These are phyloP conservation scores for Podospora fimiseda DNA, from an alignment of 495 filamentous ascomycete species.

Conservation along the genomic window DNA sequence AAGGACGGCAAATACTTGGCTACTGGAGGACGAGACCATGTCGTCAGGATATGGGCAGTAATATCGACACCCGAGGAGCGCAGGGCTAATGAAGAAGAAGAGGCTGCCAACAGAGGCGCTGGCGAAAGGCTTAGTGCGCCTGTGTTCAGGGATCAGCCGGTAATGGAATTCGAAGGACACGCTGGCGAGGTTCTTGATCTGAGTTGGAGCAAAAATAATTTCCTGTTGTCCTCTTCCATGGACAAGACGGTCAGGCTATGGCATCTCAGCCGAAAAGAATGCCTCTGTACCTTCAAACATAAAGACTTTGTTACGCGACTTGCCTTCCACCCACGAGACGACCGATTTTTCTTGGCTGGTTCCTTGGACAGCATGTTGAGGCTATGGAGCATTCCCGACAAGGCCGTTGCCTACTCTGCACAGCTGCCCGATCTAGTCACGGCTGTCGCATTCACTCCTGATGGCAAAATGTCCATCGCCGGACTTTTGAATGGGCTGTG, in stretches of 20 bases:
- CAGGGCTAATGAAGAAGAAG: constrained; percentile 60
- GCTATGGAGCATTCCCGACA: constrained; percentile 97
- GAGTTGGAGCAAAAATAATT: constrained; percentile 99
- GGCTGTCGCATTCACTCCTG: constrained; percentile 86
- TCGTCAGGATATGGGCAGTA: constrained; percentile 87
- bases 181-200: constrained; percentile 82
- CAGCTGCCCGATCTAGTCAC: constrained; percentile 85
- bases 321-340: constrained; percentile 89
- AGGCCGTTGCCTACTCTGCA: constrained; percentile 81
- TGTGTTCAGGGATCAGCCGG: constrained; percentile 75
- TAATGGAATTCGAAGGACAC: constrained; percentile 78
- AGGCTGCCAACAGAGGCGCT: constrained; percentile 47
- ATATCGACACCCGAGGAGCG: constrained; percentile 78
- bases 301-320: constrained; percentile 94
- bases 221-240: constrained; percentile 93
- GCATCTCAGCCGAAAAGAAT: constrained; percentile 81
- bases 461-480: constrained; percentile 84
- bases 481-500: constrained; percentile 82
- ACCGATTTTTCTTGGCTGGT: constrained; percentile 93
- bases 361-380: constrained; percentile 88
- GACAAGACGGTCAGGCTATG: constrained; percentile 96
- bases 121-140: constrained; percentile 72
- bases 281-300: constrained; percentile 92
- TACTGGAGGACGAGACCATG: constrained; percentile 77
- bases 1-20: constrained; percentile 90